Percentiles rank a stretch among this genome's conserved stretches.
These are phyloP conservation scores for Penicillium sp. DNA, from an alignment of 2,329 filamentous ascomycete genomes.

Conservation along the genomic window DNA sequence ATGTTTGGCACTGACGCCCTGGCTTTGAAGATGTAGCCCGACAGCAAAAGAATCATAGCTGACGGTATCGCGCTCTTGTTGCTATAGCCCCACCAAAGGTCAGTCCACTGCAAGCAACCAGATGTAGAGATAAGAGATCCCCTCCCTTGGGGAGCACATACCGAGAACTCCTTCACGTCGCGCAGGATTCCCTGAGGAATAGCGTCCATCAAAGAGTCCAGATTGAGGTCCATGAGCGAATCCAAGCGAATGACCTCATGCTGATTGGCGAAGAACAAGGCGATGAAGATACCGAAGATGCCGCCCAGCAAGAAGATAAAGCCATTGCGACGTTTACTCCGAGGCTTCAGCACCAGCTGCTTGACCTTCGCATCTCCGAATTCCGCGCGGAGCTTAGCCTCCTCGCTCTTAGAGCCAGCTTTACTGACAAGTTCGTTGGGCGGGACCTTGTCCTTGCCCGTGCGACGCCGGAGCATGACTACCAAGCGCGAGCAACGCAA, in stretches of 20 bases:
- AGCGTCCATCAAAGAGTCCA: conserved; percentile 84
- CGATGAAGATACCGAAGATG: conserved; percentile 84
- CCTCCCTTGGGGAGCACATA: conserved; percentile 46
- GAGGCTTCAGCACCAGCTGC: conserved; percentile 39
- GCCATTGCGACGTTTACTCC: conserved; percentile 71
- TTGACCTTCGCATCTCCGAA: conserved; percentile 22
- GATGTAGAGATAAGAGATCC: conserved; percentile 5
- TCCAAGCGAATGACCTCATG: conserved; percentile 90
- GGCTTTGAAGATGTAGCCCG: conserved; percentile 75
- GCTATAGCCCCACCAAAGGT: conserved; percentile 43
- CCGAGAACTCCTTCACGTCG: conserved; percentile 83
- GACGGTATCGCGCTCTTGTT: conserved; percentile 82
- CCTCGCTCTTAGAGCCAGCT: conserved; percentile 15
- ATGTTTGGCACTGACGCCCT: conserved; percentile 80
- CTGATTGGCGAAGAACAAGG: conserved; percentile 84
- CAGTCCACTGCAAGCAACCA: conserved; percentile 7
- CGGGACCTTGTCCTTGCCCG: conserved; percentile 38
- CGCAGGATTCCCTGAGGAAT: conserved; percentile 82
- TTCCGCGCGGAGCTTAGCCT: conserved; percentile 22
- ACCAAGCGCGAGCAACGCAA: conserved; percentile 17
- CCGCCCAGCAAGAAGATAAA: conserved; percentile 87
- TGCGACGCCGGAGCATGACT: conserved; percentile 45
- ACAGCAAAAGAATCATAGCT: conserved; percentile 94
- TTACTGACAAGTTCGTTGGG: conserved; percentile 19
- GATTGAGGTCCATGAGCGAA: conserved; percentile 67